A percentile compares a stretch with the other conserved stretches of the same genome.
Conservation (phyloP, 805 yeast species). For the Sugiyamaella boreocaroliniensis region DNA sequence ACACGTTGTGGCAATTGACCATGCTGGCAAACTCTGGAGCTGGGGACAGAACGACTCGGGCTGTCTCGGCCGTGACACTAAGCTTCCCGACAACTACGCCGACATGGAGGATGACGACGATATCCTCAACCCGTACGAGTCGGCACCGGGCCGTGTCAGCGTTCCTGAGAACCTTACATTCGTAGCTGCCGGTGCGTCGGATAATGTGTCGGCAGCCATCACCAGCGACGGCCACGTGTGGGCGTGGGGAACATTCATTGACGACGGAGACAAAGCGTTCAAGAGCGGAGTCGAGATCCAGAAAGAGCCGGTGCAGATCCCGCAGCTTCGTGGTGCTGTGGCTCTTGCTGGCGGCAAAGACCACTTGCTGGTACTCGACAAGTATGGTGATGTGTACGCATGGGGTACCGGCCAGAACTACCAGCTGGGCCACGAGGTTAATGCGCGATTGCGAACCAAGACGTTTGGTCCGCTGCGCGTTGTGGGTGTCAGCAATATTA, state of each 20-base stretch:
- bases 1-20: conserved; percentile 81
- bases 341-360: conserved; percentile 91
- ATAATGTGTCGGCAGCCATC: conserved; percentile 77
- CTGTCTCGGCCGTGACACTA: conserved; percentile 75
- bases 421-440: conserved; percentile 81
- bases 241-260: conserved; percentile 94
- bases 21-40: conserved; percentile 78
- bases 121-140: conserved; percentile 79
- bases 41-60: conserved; percentile 97
- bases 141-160: conserved; percentile 75
- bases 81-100: conserved; percentile 36
- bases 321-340: conserved; percentile 57
- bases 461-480: conserved; percentile 62
- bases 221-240: conserved; percentile 79
- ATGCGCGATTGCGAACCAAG: conserved; percentile 26
- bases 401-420: conserved; percentile 97
- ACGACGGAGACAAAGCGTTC: conserved; percentile 84
- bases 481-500: conserved; percentile 75
- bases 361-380: conserved; percentile 77
- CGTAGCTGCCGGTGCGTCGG: conserved; percentile 85
- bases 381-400: conserved; percentile 80
- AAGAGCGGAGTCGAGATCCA: conserved; percentile 59
- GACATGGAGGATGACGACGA: conserved; percentile 64
- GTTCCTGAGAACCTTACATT: conserved; percentile 50
- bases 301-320: conserved; percentile 56